Evolutionary conservation across 2,329 filamentous ascomycete species (phyloP).

Genomic region (Fonsecaea monophora): DNA sequence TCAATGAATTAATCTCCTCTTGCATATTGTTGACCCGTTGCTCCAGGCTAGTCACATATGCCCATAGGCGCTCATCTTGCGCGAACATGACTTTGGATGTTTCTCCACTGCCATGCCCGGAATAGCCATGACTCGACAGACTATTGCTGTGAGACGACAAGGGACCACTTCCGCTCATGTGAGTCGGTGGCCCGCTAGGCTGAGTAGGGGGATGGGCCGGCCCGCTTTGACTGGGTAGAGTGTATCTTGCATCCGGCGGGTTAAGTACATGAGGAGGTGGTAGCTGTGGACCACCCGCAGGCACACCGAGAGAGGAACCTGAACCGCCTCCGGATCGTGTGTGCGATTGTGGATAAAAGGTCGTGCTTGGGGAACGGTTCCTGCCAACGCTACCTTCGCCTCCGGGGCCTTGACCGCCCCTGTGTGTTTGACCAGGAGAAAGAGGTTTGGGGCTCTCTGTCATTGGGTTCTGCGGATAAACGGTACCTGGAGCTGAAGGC

Average conservation of each 20-base stretch:
- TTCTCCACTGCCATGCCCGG: slow-evolving; percentile 43
- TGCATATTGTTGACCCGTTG: slow-evolving; percentile 50
- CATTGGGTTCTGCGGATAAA: slow-evolving; percentile 76
- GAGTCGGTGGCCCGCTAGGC: slow-evolving; percentile 45
- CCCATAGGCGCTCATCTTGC: slow-evolving; percentile 52
- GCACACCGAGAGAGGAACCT: slow-evolving; percentile 44
- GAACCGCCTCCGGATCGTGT: slow-evolving; percentile 39
- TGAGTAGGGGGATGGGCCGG: slow-evolving; percentile 45
- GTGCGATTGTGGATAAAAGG: slow-evolving; percentile 50
- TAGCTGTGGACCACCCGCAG: slow-evolving; percentile 51
- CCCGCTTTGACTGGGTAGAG: slow-evolving; percentile 48
- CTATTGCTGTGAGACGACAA: slow-evolving; percentile 43
- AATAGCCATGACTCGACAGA: slow-evolving; percentile 43
- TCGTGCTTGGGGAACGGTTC: slow-evolving; percentile 54
- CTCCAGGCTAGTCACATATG: slow-evolving; percentile 52
- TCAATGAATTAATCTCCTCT: slow-evolving; percentile 51
- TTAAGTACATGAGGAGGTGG: slow-evolving; percentile 53
- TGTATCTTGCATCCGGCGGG: slow-evolving; percentile 52
- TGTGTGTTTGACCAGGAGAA: slow-evolving; percentile 49
- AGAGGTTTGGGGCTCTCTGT: slow-evolving; percentile 88
- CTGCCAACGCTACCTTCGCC: slow-evolving; percentile 43
- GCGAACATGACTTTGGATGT: slow-evolving; percentile 37
- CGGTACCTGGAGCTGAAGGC: slow-evolving; percentile 53
- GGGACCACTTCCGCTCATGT: slow-evolving; percentile 42
- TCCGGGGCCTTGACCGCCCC: slow-evolving; percentile 47